A percentile compares a stretch with the other conserved stretches of the same genome.
Evolutionary conservation across 495 filamentous ascomycete genomes (phyloP).

Genomic region (Lindgomyces ingoldianus): DNA sequence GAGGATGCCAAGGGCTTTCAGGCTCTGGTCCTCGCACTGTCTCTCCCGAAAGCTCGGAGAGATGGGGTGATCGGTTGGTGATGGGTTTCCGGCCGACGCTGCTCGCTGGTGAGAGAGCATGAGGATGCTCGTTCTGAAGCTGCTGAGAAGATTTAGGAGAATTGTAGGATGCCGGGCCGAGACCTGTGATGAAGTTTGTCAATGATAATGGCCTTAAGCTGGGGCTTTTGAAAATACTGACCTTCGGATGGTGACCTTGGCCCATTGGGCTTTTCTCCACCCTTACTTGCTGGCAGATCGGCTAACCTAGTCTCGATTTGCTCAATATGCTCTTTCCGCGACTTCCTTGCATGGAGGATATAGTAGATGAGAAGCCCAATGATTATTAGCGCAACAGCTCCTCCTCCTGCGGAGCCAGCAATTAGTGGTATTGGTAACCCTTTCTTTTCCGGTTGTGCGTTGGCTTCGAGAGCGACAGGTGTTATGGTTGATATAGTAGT

Average conservation of each 20-base stretch:
- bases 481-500: neutral
- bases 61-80: neutral
- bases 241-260: neutral
- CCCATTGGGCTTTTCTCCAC: neutral
- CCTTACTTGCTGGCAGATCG: neutral
- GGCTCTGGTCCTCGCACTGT: neutral
- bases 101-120: neutral
- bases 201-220: neutral
- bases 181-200: neutral
- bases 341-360: neutral
- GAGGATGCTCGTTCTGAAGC: neutral
- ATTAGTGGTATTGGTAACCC: neutral
- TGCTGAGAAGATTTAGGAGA: neutral
- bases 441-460: neutral
- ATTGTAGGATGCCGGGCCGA: neutral
- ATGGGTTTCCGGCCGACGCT: neutral
- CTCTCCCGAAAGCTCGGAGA: neutral
- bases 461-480: neutral
- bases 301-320: neutral
- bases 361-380: neutral
- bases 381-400: neutral
- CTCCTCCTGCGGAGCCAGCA: neutral
- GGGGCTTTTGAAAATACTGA: neutral
- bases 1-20: neutral
- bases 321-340: neutral